Evolutionary conservation across 164 flowering plant genomes (phyloP), one percentile per base, ranked within the genome.

Genomic region (Akebia trifoliata): DNA sequence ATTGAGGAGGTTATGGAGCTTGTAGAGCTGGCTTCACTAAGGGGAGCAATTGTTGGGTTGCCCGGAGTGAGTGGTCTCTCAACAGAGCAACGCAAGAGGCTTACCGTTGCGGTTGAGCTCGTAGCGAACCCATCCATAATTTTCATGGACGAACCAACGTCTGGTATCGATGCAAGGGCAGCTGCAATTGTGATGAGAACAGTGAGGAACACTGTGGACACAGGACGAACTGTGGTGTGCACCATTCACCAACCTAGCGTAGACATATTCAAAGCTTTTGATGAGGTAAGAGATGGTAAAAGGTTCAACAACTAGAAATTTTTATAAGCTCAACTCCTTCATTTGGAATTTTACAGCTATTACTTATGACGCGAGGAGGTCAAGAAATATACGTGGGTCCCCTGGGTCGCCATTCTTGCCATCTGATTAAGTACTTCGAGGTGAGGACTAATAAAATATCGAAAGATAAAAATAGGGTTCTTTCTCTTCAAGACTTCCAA

Each of bases 161-260:
- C 82, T 14, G 82, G 82, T 17, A 70, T 78, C 7, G 82, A 75
- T 71, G 79, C 82, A 15, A 68, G 82, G 59, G 82, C 82, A 3
- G 82, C 82, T 12, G 82, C 82, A 25, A 78, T 78, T 64, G 82
- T 78, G 57, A 78, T 78, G 82, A 73, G 82, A 62, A 67, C 82
- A 1, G 78, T 78, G 26, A 71, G 82, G 51, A 78, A 78, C 66
- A 78, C 80, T 0, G 82, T 78, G 6, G 72, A 78, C 59, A 78
- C 82, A 0, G 83, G 83, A 34, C 62, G 83, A 58, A 79, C 80
- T 6, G 83, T 79, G 11, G 83, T 79, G 18, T 79, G 83, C 78
- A 79, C 83, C 42, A 79, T 79, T 35, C 83, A 79, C 65, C 83
- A 79, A 63, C 83, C 83, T 12, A 79, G 83, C 63, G 76, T 79